These are phyloP conservation scores for Scheffersomyces titani DNA, from an alignment of 1,139 yeast genomes.

Conservation along the genomic window DNA sequence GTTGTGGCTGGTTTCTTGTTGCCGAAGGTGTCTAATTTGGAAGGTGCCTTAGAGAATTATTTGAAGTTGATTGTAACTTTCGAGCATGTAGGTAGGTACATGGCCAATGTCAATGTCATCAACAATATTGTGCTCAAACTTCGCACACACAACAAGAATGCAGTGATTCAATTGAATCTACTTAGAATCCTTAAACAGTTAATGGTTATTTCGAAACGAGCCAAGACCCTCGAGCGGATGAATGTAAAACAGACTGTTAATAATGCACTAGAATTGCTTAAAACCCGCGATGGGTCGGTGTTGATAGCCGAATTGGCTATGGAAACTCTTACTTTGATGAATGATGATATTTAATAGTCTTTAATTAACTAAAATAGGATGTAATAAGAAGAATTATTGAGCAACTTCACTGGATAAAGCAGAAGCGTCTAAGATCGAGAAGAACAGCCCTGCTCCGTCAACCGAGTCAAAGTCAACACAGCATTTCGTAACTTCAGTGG, in stretches of 20 bases:
- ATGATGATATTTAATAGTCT: not conserved
- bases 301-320: slow-evolving; percentile 38
- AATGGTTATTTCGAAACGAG: slow-evolving; percentile 10
- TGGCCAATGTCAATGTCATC: slow-evolving; percentile 30
- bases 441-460: too few species aligned
- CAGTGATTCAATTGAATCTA: slow-evolving; percentile 40
- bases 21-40: slow-evolving; percentile 42
- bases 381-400: not conserved
- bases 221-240: slow-evolving; percentile 3
- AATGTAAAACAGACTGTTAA: slow-evolving; percentile 5
- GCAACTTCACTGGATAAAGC: too few species aligned
- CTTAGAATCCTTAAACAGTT: slow-evolving; percentile 33
- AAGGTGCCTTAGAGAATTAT: slow-evolving; percentile 41
- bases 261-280: slow-evolving; percentile 18
- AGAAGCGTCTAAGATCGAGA: too few species aligned
- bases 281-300: slow-evolving; percentile 28
- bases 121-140: slow-evolving; percentile 33
- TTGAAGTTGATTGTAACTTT: slow-evolving; percentile 32
- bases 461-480: too few species aligned
- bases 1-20: slow-evolving; percentile 41
- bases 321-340: slow-evolving; percentile 21
- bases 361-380: not conserved
- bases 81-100: slow-evolving; percentile 17
- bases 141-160: slow-evolving; percentile 25
- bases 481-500: too few species aligned